phyloP scores from a whole-genome alignment of 176 grass and related monocot genomes.

The Ensete glaucum region DNA sequence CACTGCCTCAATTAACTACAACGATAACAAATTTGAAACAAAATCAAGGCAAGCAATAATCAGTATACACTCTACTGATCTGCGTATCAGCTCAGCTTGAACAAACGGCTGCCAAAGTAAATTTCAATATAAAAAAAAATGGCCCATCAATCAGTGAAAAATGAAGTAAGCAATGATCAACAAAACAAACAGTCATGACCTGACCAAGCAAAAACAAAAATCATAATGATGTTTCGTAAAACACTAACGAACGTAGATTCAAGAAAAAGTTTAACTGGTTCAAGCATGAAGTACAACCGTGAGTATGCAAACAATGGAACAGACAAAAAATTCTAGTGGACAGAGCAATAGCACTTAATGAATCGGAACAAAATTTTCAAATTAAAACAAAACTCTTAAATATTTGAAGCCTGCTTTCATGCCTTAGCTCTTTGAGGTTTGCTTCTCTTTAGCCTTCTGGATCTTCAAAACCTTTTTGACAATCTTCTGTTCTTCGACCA shows the following conservation, averaged over 20 bases:
- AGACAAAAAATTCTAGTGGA: neutral
- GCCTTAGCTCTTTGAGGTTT: neutral
- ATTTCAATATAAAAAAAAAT: too few relatives aligned
- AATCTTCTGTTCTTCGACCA: slow-evolving; percentile 7
- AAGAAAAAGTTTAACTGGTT: neutral
- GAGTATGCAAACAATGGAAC: neutral
- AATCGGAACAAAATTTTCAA: neutral
- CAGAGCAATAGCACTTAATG: neutral
- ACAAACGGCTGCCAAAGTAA: too few relatives aligned
- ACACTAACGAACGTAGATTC: neutral
- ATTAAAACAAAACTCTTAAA: neutral
- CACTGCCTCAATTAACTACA: too few relatives aligned
- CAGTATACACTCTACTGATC: too few relatives aligned
- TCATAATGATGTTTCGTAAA: too few relatives aligned
- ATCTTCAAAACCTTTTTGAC: slow-evolving; percentile 10
- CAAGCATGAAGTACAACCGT: neutral
- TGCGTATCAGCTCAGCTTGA: too few relatives aligned
- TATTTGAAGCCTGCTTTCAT: neutral
- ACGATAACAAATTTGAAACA: too few relatives aligned
- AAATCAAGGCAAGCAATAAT: too few relatives aligned
- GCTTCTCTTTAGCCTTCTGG: slow-evolving; percentile 4
- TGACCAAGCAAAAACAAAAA: too few relatives aligned
- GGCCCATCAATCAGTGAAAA: neutral
- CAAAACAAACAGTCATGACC: too few relatives aligned
- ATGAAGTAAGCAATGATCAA: neutral